Percentiles rank a stretch among this genome's conserved stretches.
Conservation (phyloP, 148 eudicot genomes). For the Chenopodium formosanum region DNA sequence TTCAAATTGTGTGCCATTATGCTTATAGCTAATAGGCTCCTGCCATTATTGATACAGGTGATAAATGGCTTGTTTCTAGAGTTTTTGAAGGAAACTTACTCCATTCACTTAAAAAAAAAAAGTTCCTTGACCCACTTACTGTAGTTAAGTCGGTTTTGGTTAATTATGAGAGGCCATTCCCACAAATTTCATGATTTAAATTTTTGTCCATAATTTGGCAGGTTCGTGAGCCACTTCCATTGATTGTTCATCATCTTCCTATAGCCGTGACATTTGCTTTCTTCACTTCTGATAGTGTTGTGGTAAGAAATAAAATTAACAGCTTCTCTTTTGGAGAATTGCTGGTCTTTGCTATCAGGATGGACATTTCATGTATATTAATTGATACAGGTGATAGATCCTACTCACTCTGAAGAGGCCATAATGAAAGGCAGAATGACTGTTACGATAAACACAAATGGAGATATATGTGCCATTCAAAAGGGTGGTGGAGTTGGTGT, state of each 20-base stretch:
- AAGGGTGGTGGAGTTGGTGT: conserved; percentile 91
- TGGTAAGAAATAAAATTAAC: conserved; percentile 47
- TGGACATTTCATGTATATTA: conserved; percentile 10
- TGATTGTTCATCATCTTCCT: conserved; percentile 89
- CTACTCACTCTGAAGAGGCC: conserved; percentile 78
- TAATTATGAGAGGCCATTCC: not conserved
- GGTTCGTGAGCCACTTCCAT: conserved; percentile 79
- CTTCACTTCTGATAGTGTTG: conserved; percentile 50
- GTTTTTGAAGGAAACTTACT: not conserved
- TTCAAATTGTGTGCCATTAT: not conserved
- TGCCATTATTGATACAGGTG: no score
- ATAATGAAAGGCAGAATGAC: conserved; percentile 86
- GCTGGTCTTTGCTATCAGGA: conserved; percentile 6
- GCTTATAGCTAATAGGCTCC: not conserved
- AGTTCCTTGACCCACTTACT: not conserved
- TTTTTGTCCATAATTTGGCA: conserved; percentile 28
- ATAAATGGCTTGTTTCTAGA: no score
- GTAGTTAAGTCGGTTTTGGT: not conserved
- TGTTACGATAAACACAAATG: conserved; percentile 75
- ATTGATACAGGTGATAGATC: conserved; percentile 69
- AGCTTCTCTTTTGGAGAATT: not conserved
- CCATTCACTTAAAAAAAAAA: not conserved
- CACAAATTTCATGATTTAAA: not conserved
- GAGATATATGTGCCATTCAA: conserved; percentile 89
- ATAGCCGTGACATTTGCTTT: conserved; percentile 91